Evolutionary conservation across 2,329 filamentous ascomycete species (phyloP), one percentile per base, ranked within the genome.

Genomic region (Scedosporium boydii): DNA sequence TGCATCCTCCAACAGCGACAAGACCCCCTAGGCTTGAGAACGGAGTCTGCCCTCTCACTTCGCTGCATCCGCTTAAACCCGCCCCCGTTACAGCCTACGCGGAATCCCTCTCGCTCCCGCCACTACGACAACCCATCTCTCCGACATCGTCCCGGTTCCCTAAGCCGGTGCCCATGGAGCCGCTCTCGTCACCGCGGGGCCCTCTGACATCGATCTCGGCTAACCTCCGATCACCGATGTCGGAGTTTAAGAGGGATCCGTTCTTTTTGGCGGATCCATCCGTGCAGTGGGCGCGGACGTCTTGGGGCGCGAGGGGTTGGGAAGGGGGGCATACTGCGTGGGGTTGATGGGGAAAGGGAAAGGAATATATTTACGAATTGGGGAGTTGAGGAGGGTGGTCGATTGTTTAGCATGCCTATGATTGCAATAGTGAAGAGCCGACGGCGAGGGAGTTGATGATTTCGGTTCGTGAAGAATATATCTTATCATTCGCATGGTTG

Each of bases 171-270:
- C 67, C 71, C 3, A 63, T 75, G 57, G 74, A 75, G 63, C 73
- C 73, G 0, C 65, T 34, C 14, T 70, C 67, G 26, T 66, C 67
- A 5, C 68, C 68, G 0, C 58, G 67, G 0, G 72, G 72, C n/a
- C 70, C 72, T 2, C 63, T 74, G 5, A 59, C 67, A 14, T 67
- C 69, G 1, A 67, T 75, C 29, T 75, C 73, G 16, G 66, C 69
- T 10, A 75, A 75, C 56, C 60, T 71, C 63, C 68, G 70, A 3
- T 67, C 63, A 29, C 65, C 64, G 4, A 63, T 55, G 41, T 41
- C 57, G 12, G 69, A 67, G 42, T 63, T 64, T 6, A 66, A 63
- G 29, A 62, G 62, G 21, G 65, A 72, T 6, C 63, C 67, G 3
- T 69, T 71, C 53, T 69, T 65, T 55, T 38, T 68, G 6, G 63